Evolutionary conservation across 2,329 filamentous ascomycete species (phyloP), one percentile per base, ranked within the genome.

Genomic region (Coniella lustricola): DNA sequence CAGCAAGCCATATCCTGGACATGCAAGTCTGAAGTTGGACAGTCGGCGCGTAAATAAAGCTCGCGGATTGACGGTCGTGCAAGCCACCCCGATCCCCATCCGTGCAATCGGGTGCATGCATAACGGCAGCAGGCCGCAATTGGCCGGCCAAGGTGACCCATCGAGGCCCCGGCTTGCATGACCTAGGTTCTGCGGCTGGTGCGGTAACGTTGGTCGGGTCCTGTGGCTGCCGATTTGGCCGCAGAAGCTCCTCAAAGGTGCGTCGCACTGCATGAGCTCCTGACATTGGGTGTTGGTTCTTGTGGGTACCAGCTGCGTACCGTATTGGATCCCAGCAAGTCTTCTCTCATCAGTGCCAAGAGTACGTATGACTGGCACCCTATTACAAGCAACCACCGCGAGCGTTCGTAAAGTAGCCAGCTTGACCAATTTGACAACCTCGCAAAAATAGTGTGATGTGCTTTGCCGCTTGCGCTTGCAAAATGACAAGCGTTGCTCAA

Each of bases 31-130:
- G 57, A 55, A 56, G 60, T 47, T 47, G 44, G 47, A 46, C 29
- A 47, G 39, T 54, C 61, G 74, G 75, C 75, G 75, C 74, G 69
- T 78, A 78, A 72, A 66, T 61, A 64, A 67, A 65, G 65, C 65
- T 67, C 67, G 62, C 65, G 64, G 69, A 63, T 76, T 72, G 73
- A 65, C 64, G 62, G 64, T 57, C 58, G 61, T 56, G 57, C 60
- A 60, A 64, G 64, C 64, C 65, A 29, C 65, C 64, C 62, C 62
- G 64, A 62, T 57, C 31, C 59, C 59, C 58, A 57, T 62, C 68
- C 59, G 66, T 66, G 68, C 73, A 76, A 75, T 75, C 64, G 64
- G 67, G 72, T 60, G 63, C 58, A 62, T 67, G 64, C 63, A 62
- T 59, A 54, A 54, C 57, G 51, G 55, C 55, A 60, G 55, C 49